A percentile compares a stretch with the other conserved stretches of the same genome.
These are phyloP conservation scores for Herpetomonas tarakana DNA, from an alignment of 208 protist genomes.

Conservation along the genomic window DNA sequence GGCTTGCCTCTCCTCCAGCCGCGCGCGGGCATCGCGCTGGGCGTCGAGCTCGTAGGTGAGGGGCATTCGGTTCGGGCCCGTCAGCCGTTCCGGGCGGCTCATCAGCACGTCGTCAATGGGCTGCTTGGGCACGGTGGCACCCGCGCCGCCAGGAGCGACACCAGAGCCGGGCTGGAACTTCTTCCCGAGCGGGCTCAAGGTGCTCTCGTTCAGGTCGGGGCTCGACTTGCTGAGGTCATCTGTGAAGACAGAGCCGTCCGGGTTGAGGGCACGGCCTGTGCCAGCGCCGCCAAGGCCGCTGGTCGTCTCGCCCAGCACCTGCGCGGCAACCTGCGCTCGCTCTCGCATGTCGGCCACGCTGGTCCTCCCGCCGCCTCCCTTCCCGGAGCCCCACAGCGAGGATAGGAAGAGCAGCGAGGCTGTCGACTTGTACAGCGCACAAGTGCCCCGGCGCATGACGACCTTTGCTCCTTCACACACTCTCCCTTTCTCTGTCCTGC, in stretches of 20 bases:
- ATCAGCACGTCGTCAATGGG: conserved; percentile 44
- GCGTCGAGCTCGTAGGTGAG: conserved; percentile 50
- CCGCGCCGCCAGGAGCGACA: background rate
- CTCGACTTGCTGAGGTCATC: background rate
- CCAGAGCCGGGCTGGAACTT: background rate
- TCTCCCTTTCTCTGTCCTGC: no score
- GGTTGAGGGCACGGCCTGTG: background rate
- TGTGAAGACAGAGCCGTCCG: background rate
- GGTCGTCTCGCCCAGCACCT: background rate
- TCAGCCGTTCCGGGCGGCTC: conserved; percentile 23
- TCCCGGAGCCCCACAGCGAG: background rate
- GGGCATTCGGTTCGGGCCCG: conserved; percentile 25
- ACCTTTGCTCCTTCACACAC: no score
- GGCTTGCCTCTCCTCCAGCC: conserved; percentile 12
- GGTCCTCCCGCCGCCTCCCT: background rate
- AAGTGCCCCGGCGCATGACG: no score
- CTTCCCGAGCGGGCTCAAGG: background rate
- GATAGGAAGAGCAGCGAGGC: background rate
- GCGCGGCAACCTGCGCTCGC: background rate
- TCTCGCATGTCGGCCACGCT: conserved; percentile 1
- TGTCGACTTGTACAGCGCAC: background rate
- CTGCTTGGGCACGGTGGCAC: conserved; percentile 16
- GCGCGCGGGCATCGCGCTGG: conserved; percentile 25
- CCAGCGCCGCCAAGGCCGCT: background rate
- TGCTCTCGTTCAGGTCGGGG: background rate